Evolutionary conservation across 495 filamentous ascomycete genomes (phyloP), one percentile per base, ranked within the genome.

Genomic region (Lineolata rhizophorae): DNA sequence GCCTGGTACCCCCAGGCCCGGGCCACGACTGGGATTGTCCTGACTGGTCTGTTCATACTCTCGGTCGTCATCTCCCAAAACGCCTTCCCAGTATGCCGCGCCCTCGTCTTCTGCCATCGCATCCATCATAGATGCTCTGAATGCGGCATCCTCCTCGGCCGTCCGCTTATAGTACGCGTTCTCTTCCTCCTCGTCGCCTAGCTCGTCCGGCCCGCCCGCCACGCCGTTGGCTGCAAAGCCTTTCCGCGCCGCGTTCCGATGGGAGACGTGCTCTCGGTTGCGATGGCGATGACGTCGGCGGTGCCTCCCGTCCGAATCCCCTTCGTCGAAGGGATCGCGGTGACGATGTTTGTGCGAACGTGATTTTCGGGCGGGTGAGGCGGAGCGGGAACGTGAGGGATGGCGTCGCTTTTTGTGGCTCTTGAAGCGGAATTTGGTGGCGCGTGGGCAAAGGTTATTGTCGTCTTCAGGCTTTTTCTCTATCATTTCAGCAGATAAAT

Each of bases 101-200:
- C 87, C 87, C 56, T 97, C 87, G 53, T 97, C 87, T 53, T 97
- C 87, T 24, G 83, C 90, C 50, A 97, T 72, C n/a, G 87, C 87
- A 51, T 97, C 87, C 59, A 95, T 93, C 29, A 95, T 70, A n/a
- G 80, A 87, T 56, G 92, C 80, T 17, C 80, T 74, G 53, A 97
- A 97, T n/a, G n/a, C n/a, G n/a, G n/a, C n/a, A n/a, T n/a, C n/a
- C n/a, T n/a, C n/a, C 11, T 84, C 83, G 6, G 61, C 54, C 13
- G 72, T 64, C 3, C 76, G 60, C 39, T 72, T 62, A 11, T 64
- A 32, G 24, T 42, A 53, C 11, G 13, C 19, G 9, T 11, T 3
- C 20, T 63, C 58, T 2, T 60, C 62, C 29, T 61, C 53, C 20
- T 65, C 59, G 49, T 64, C 62, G 11, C 57, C 52, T 31, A 62